Evolutionary conservation across 2,329 filamentous ascomycete species (phyloP).

Genomic region (Parascedosporium putredinis): DNA sequence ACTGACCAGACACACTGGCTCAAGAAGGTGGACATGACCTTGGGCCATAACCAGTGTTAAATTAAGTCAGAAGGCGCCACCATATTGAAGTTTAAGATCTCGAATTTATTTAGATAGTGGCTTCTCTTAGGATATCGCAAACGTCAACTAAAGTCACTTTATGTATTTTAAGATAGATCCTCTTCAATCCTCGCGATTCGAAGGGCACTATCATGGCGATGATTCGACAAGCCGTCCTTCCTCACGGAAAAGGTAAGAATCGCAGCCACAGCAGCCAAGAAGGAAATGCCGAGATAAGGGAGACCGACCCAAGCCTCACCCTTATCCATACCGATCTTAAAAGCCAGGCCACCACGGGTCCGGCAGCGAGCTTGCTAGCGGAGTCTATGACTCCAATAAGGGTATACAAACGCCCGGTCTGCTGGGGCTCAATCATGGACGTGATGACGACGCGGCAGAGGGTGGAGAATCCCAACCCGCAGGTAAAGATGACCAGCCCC

Average conservation of each 20-base stretch:
- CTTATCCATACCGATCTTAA: conserved; percentile 15
- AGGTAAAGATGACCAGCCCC: conserved; percentile 15
- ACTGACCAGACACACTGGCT: too few species aligned
- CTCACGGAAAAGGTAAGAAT: neutral
- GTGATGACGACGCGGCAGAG: conserved; percentile 15
- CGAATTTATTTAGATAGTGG: too few species aligned
- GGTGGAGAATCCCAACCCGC: conserved; percentile 13
- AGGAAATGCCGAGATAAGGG: conserved; percentile 14
- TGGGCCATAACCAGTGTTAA: too few species aligned
- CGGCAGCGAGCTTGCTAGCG: conserved; percentile 14
- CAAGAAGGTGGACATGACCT: too few species aligned
- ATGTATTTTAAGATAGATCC: too few species aligned
- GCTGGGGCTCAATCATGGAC: conserved; percentile 12
- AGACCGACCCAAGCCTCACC: conserved; percentile 17
- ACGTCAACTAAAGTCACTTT: too few species aligned
- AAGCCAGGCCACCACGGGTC: conserved; percentile 17
- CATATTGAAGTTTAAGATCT: too few species aligned
- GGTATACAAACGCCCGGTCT: conserved; percentile 18
- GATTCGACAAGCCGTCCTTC: neutral
- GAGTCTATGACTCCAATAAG: conserved; percentile 19
- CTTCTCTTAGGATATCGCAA: too few species aligned
- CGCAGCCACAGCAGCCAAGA: neutral
- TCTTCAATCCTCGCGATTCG: too few species aligned
- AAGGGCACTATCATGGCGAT: neutral
- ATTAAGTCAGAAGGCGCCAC: too few species aligned